Evolutionary conservation across 345 rosid species (phyloP).

Genomic region (Erucastrum elatum): DNA sequence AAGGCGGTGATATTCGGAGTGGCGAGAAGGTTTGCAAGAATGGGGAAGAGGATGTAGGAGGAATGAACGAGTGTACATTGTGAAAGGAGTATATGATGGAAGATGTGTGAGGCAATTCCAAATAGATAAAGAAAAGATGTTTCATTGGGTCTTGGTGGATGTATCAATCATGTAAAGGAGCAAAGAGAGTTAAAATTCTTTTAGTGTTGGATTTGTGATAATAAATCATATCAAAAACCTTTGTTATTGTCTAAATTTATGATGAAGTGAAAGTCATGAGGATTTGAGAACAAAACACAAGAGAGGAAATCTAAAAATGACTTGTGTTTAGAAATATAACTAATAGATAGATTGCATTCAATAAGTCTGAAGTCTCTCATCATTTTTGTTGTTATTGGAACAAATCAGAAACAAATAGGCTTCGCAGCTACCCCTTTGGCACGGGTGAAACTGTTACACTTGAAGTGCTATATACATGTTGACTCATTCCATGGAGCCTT

Average conservation of each 20-base stretch:
- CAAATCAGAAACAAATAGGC: neutral
- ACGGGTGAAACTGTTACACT: slow-evolving; percentile 63
- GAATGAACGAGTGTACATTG: slow-evolving; percentile 17
- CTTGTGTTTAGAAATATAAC: neutral
- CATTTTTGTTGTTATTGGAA: neutral
- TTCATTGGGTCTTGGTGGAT: slow-evolving; percentile 21
- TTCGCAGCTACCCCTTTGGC: slow-evolving; percentile 45
- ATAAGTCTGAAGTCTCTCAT: neutral
- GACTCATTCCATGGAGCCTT: slow-evolving; percentile 88
- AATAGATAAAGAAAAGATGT: slow-evolving; percentile 10
- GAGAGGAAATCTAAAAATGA: neutral
- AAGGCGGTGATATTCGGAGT: slow-evolving; percentile 94
- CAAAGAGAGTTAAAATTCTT: slow-evolving; percentile 15
- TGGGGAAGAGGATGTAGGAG: slow-evolving; percentile 67
- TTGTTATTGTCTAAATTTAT: neutral
- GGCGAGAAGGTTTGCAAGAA: slow-evolving; percentile 82
- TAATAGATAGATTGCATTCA: neutral
- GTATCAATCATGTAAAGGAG: slow-evolving; percentile 27
- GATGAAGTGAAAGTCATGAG: neutral
- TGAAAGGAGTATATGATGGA: slow-evolving; percentile 3
- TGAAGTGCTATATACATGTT: slow-evolving; percentile 72
- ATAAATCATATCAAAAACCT: neutral
- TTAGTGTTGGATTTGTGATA: slow-evolving; percentile 11
- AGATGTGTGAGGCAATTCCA: slow-evolving; percentile 5
- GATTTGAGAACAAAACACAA: neutral